phyloP scores from a whole-genome alignment of 2,329 filamentous ascomycete species.

The Aspergillus nomiae region DNA sequence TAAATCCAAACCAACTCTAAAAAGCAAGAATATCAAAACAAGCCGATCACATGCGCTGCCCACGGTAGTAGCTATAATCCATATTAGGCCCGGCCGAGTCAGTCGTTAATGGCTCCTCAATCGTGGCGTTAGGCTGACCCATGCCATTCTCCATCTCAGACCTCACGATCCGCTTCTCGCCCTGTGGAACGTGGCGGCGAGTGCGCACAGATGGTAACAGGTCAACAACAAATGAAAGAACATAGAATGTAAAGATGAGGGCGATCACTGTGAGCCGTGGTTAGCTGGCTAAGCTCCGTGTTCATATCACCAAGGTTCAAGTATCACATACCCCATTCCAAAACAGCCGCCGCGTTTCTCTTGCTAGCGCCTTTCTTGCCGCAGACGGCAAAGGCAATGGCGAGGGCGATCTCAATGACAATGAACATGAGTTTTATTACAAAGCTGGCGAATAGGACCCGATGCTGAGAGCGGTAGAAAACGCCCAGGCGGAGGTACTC shows the following conservation, averaged over 20 bases:
- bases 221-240: slow-evolving; percentile 84
- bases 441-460: slow-evolving; percentile 75
- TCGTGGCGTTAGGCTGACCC: slow-evolving; percentile 21
- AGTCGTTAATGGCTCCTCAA: slow-evolving; percentile 41
- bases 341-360: slow-evolving; percentile 70
- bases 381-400: slow-evolving; percentile 64
- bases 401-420: slow-evolving; percentile 72
- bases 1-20: neutral
- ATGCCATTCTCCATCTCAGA: slow-evolving; percentile 15
- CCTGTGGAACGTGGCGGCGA: slow-evolving; percentile 50
- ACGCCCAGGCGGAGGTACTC: slow-evolving; percentile 86
- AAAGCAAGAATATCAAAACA: neutral
- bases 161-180: slow-evolving; percentile 38
- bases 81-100: slow-evolving; percentile 39
- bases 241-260: slow-evolving; percentile 84
- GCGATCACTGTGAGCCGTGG: slow-evolving; percentile 57
- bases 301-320: neutral
- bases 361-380: slow-evolving; percentile 37
- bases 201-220: slow-evolving; percentile 75
- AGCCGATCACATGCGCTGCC: slow-evolving; percentile 26
- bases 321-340: slow-evolving; percentile 65
- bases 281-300: neutral
- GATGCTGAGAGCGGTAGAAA: slow-evolving; percentile 70
- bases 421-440: slow-evolving; percentile 87
- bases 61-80: slow-evolving; percentile 30